Evolutionary conservation across 176 grass and related monocot genomes (phyloP).

Genomic region (Carex cristatella): DNA sequence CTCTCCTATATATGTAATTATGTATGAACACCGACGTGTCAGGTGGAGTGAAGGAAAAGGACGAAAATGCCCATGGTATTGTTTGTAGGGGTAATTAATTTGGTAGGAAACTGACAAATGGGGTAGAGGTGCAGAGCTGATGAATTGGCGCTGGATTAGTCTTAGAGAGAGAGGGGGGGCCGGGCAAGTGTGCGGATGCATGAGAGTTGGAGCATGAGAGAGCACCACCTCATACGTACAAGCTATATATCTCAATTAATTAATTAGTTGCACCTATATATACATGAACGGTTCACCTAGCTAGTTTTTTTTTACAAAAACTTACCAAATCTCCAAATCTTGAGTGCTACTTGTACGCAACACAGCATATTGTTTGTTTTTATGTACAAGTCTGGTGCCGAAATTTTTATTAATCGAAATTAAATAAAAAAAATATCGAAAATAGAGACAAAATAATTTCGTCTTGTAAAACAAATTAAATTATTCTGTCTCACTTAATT

Average conservation of each 20-base stretch:
- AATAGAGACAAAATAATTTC: no score
- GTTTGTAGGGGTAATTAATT: background rate
- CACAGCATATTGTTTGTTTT: no score
- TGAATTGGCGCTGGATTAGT: background rate
- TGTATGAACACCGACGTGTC: background rate
- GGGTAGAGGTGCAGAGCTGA: background rate
- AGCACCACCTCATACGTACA: background rate
- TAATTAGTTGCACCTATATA: no score
- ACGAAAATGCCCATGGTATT: conserved; percentile 8
- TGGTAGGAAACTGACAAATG: background rate
- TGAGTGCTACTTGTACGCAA: no score
- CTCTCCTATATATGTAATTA: background rate
- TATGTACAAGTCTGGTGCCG: background rate
- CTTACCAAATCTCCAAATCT: no score
- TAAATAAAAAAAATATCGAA: no score
- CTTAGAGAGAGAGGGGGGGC: background rate
- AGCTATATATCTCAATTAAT: no score
- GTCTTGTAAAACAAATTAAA: no score
- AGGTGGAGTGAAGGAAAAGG: background rate
- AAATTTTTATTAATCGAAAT: no score
- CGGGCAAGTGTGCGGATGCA: conserved; percentile 30
- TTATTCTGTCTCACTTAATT: no score
- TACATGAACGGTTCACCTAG: no score
- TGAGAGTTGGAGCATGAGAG: background rate
- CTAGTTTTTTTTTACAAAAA: no score